Evolutionary conservation across 495 filamentous ascomycete species (phyloP).

Genomic region (Xylaria nigripes): DNA sequence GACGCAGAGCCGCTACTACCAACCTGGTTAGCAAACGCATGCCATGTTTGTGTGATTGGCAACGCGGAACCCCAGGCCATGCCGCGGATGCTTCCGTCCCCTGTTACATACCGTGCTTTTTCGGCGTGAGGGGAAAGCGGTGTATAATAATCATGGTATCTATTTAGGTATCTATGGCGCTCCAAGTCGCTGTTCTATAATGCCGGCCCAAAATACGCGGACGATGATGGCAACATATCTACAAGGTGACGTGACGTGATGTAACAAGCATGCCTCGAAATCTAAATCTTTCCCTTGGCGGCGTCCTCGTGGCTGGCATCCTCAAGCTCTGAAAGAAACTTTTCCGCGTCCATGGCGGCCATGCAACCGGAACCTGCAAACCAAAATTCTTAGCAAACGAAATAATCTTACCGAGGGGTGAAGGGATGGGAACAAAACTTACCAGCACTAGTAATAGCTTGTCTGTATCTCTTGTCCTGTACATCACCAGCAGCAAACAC

Average conservation of each 20-base stretch:
- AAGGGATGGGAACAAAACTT: constrained; percentile 29
- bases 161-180: constrained; percentile 2
- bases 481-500: constrained; percentile 97
- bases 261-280: background rate
- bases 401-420: background rate
- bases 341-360: constrained; percentile 91
- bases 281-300: constrained; percentile 25
- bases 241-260: background rate
- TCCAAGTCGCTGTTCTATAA: constrained; percentile 4
- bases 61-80: too few relatives aligned
- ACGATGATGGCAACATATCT: background rate
- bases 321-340: constrained; percentile 73
- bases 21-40: too few relatives aligned
- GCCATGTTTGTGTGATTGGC: too few relatives aligned
- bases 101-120: too few relatives aligned
- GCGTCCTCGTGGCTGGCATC: constrained; percentile 30
- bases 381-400: constrained; percentile 26
- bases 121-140: background rate
- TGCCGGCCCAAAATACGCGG: background rate
- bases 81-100: too few relatives aligned
- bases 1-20: too few relatives aligned
- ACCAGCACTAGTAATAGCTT: constrained; percentile 97
- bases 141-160: constrained; percentile 3
- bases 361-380: constrained; percentile 81
- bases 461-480: constrained; percentile 96